Evolutionary conservation across 1,139 yeast genomes (phyloP).

Genomic region (Zygosaccharomyces pseudobailii): DNA sequence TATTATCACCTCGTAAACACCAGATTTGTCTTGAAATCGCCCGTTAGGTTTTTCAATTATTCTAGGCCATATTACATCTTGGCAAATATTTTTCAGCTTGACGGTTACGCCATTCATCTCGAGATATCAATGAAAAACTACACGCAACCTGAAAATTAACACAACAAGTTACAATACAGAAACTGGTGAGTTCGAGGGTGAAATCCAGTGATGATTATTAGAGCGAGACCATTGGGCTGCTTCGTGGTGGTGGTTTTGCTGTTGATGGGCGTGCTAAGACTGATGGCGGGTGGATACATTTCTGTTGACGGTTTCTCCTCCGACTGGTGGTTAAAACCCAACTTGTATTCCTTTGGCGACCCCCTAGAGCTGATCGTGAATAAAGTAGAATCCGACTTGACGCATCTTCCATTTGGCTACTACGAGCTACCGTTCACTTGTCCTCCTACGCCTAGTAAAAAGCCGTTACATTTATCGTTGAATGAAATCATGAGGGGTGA

Average conservation of each 20-base stretch:
- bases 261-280: conserved; percentile 4
- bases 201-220: conserved; percentile 3
- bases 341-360: conserved; percentile 44
- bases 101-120: neutral
- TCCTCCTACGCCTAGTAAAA: conserved; percentile 52
- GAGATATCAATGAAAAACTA: neutral
- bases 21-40: too few species aligned
- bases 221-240: conserved; percentile 7
- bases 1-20: too few species aligned
- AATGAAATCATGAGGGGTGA: conserved; percentile 83
- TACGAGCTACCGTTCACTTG: conserved; percentile 78
- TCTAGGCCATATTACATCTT: neutral
- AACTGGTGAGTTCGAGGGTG: neutral
- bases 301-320: neutral
- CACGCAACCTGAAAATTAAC: neutral
- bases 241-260: conserved; percentile 3
- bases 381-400: conserved; percentile 69
- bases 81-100: neutral
- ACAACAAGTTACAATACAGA: neutral
- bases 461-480: conserved; percentile 62
- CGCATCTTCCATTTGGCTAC: conserved; percentile 76
- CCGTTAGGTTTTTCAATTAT: neutral
- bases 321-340: conserved; percentile 30
- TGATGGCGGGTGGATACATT: conserved; percentile 1
- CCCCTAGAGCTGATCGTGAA: conserved; percentile 67